Conservation (phyloP, 495 filamentous ascomycete species). For the Tuber microsphaerosporum region DNA sequence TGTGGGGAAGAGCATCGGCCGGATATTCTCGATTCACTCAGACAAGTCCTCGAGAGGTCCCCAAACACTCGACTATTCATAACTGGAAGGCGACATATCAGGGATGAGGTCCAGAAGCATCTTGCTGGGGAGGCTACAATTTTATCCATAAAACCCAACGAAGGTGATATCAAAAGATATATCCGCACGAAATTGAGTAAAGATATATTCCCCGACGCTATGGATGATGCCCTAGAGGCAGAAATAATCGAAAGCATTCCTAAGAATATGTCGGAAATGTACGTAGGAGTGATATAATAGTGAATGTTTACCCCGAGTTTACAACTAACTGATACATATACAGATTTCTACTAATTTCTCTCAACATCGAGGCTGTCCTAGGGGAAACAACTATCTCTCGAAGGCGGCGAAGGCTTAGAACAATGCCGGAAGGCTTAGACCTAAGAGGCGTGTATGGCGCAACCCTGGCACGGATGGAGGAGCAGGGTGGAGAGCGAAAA, state of each 20-base stretch:
- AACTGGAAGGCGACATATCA: neutral
- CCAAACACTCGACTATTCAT: too few species aligned
- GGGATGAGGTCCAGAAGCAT: neutral
- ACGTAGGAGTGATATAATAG: neutral
- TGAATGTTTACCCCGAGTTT: neutral
- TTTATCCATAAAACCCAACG: neutral
- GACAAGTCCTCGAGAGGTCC: neutral
- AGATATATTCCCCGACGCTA: neutral
- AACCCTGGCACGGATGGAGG: neutral
- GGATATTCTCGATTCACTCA: neutral
- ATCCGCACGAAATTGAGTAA: neutral
- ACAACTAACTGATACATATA: neutral
- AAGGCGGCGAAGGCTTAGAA: neutral
- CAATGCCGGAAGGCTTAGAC: neutral
- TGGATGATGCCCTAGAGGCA: neutral
- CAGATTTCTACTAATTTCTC: neutral
- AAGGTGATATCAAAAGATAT: neutral
- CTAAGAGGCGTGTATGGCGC: neutral
- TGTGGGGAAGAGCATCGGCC: neutral
- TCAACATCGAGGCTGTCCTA: neutral
- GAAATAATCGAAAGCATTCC: neutral
- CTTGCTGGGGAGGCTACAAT: neutral
- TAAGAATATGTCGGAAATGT: neutral
- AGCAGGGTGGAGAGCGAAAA: neutral
- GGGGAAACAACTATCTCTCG: too few species aligned